Evolutionary conservation across 306 rosid species (phyloP).

Genomic region (Vigna unguiculata): DNA sequence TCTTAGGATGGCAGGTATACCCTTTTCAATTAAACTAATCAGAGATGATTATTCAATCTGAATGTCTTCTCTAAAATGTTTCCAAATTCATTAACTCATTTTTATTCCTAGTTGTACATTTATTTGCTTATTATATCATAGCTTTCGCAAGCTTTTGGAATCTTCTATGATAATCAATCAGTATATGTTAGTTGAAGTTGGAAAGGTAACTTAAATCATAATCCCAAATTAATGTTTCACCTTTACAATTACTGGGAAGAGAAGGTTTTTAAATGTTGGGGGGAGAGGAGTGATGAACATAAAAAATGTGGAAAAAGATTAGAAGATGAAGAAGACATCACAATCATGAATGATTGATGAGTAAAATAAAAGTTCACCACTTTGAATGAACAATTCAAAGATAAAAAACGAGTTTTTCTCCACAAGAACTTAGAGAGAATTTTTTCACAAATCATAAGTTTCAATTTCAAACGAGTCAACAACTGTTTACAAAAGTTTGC

Average conservation of each 20-base stretch:
- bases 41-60: slow-evolving; percentile 22
- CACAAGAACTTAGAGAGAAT: too few relatives aligned
- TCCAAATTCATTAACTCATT: not conserved
- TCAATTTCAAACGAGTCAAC: too few relatives aligned
- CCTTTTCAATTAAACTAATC: not conserved
- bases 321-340: too few relatives aligned
- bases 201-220: not conserved
- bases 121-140: slow-evolving; percentile 17
- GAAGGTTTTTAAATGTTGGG: not conserved
- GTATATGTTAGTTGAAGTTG: slow-evolving; percentile 4
- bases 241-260: not conserved
- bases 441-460: too few relatives aligned
- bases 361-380: too few relatives aligned
- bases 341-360: too few relatives aligned
- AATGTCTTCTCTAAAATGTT: slow-evolving; percentile 22
- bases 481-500: too few relatives aligned
- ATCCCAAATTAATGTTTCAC: slow-evolving; percentile 10
- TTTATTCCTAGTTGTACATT: not conserved
- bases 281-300: not conserved
- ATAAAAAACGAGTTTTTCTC: too few relatives aligned
- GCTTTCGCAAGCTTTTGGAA: not conserved
- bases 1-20: slow-evolving; percentile 22
- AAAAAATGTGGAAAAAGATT: too few relatives aligned
- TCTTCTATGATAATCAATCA: not conserved
- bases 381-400: too few relatives aligned